Base-by-base conservation (phyloP, 2,329 filamentous ascomycete genomes). In the Moelleriella libera region DNA sequence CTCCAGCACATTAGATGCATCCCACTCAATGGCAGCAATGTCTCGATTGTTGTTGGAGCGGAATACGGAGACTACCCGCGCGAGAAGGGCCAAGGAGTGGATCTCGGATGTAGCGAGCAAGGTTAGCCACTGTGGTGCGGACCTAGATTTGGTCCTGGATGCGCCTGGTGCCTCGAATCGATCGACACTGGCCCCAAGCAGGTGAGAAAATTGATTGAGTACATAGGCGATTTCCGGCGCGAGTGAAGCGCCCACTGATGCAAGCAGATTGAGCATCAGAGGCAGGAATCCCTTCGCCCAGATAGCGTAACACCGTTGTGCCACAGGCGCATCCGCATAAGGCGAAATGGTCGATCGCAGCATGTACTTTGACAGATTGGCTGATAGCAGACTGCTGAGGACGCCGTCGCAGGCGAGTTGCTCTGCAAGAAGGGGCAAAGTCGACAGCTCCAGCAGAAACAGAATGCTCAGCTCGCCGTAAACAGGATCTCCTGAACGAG, bases 381-480 rank as follows among this genome's bases (percentile, higher is more conserved):
- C 86, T 1, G 83, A 83, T 21, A 85, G 79, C 45, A 97, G 70
- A 51, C 87, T 84, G 55, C 82, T 79, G 5, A 98, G 75, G 11
- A 95, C 72, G 32, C 85, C 88, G 56, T 95, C 88, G 41, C 88
- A 82, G 0, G 90, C 92, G 55, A 98, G 80, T 52, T 92, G 85
- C 61, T 97, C 90, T 3, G 92, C 90, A 46, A 97, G 74, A 14
- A 78, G 66, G 0, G 85, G 84, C 11, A 97, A 74, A 11, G 79
- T 82, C 1, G 89, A 95, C 10, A 98, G 75, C 54, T 94, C 86
- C 28, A 95, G 78, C 11, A 98, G 74, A 64, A 97, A 94, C 30
- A 89, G 74, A 41, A 95, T 75, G 57, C 85, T 86, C n/a, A 96
- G 76, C 60, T 96, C 89, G 53, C 89, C 92, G 62, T 96, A 97